Evolutionary conservation across 805 yeast genomes (phyloP).

Genomic region (Sporopachydermia quercuum): DNA sequence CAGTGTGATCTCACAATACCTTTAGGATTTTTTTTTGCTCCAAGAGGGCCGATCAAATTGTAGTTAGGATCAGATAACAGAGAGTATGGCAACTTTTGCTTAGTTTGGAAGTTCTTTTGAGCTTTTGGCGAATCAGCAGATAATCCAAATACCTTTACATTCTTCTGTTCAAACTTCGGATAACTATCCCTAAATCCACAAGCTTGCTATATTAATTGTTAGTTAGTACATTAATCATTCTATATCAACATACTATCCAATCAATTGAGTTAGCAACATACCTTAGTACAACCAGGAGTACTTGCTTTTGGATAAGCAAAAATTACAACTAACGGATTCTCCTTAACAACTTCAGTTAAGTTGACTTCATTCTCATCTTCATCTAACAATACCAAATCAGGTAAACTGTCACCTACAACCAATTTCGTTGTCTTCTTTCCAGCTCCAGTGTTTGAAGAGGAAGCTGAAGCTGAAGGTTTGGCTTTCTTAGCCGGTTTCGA

Average conservation of each 20-base stretch:
- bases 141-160: slow-evolving; percentile 57
- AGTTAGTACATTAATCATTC: background rate
- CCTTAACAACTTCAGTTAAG: slow-evolving; percentile 25
- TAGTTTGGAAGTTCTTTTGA: slow-evolving; percentile 60
- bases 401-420: slow-evolving; percentile 49
- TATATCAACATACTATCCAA: background rate
- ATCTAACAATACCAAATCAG: slow-evolving; percentile 45
- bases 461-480: slow-evolving; percentile 6
- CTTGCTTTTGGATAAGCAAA: slow-evolving; percentile 85
- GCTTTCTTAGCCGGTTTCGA: slow-evolving; percentile 3
- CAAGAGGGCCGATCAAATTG: slow-evolving; percentile 54
- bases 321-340: slow-evolving; percentile 32
- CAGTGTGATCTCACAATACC: slow-evolving; percentile 76
- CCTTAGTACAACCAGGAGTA: slow-evolving; percentile 89
- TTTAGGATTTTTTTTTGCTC: slow-evolving; percentile 67
- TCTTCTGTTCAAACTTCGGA: slow-evolving; percentile 32
- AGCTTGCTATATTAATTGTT: slow-evolving; percentile 60
- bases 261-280: background rate
- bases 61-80: slow-evolving; percentile 65
- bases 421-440: slow-evolving; percentile 14
- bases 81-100: slow-evolving; percentile 59
- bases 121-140: slow-evolving; percentile 72
- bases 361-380: slow-evolving; percentile 56
- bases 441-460: slow-evolving; percentile 4
- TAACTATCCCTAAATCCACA: slow-evolving; percentile 68